Base-by-base conservation (phyloP, 2,329 filamentous ascomycete genomes). In the Colletotrichum lini region DNA sequence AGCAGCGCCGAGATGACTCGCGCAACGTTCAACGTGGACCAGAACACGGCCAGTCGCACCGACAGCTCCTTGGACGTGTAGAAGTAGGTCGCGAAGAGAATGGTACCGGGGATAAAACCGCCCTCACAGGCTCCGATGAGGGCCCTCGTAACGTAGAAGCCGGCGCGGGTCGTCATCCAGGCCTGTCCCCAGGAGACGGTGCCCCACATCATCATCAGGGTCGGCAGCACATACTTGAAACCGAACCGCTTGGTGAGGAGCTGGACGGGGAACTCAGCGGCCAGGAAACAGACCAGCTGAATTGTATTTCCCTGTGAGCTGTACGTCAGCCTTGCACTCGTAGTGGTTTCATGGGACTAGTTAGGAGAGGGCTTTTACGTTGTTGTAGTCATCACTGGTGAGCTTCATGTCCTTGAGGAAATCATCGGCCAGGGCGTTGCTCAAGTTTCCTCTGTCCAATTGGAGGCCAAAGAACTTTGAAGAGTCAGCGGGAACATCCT, bases 1-100 rank as follows among this genome's bases (percentile, higher is more conserved):
- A 86, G 72, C 0, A 86, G 78, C 16, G 89, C 87, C 0, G 88
- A 85, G 44, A 85, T 82, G 49, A 86, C 80, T 76, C 79, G 76
- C 7, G 81, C 81, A 49, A 84, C 74, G 64, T 84, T 85, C 35
- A 86, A 79, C 2, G 84, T 85, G 1, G 83, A 84, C 92, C 92
- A 94, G 79, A 94, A 94, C 76, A 86, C 91, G 53, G 90, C 89
- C 12, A 94, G 83, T 0, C 93, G 88, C 42, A 88, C 85, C 0
- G 76, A 75, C 26, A 78, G 70, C 65, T 78, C 76, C 8, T 72
- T 73, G 40, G 73, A 72, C 40, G 76, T 78, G 71, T 76, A 78
- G 50, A 77, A 78, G 68, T 78, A 78, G 6, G 75, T 75, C 44
- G 77, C 63, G 63, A 92, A 93, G 1, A 92, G 82, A 60, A 92